These are phyloP conservation scores for Hippophae rhamnoides DNA, from an alignment of 306 rosid species.

Conservation along the genomic window DNA sequence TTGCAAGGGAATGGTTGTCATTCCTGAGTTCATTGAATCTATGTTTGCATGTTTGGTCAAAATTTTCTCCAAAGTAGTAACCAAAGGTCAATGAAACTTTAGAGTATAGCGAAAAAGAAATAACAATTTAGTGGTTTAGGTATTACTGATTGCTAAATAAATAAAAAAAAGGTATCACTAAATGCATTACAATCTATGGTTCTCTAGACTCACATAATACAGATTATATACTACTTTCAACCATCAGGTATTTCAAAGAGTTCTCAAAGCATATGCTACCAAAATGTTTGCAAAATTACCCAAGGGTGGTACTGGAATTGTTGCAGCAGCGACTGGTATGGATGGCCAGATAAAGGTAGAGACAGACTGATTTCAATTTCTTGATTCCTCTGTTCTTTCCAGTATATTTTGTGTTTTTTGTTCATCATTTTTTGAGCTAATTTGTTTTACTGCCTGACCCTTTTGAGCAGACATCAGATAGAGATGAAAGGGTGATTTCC, in stretches of 20 bases:
- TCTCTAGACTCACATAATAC: no score
- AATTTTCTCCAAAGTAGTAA: no score
- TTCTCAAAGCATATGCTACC: constrained; percentile 89
- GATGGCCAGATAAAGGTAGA: constrained; percentile 98
- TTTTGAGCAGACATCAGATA: constrained; percentile 81
- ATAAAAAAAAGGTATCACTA: no score
- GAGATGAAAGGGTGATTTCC: constrained; percentile 94
- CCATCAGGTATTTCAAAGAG: constrained; percentile 81
- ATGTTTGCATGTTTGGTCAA: no score
- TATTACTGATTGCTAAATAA: no score
- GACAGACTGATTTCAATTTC: constrained; percentile 16
- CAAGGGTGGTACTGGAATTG: constrained; percentile 94
- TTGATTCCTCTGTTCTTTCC: neutral
- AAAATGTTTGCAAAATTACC: constrained; percentile 86
- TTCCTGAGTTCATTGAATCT: no score
- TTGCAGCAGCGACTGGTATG: constrained; percentile 99
- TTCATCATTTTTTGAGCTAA: constrained; percentile 15
- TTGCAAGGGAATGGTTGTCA: no score
- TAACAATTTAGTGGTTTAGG: no score
- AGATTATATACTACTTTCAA: constrained; percentile 15
- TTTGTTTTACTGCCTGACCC: constrained; percentile 5
- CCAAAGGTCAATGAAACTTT: no score
- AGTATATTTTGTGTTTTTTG: constrained; percentile 4
- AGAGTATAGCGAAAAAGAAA: no score
- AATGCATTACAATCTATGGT: no score